These are phyloP conservation scores for Pleurotus eryngii DNA, from an alignment of 768 basidiomycete species.

Conservation along the genomic window DNA sequence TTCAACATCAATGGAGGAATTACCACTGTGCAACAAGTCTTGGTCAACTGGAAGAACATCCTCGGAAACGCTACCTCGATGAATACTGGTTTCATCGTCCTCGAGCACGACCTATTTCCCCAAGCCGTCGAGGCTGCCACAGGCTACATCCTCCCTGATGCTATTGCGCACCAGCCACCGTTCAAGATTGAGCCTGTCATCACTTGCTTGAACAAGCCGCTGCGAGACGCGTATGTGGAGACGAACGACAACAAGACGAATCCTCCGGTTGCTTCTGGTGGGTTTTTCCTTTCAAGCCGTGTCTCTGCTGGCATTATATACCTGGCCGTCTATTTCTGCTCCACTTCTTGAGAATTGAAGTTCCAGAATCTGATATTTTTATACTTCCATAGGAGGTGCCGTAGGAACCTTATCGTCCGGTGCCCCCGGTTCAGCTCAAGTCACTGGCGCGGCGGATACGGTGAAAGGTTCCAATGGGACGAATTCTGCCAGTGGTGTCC, in stretches of 20 bases:
- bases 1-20: slow-evolving; percentile 76
- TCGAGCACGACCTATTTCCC: slow-evolving; percentile 84
- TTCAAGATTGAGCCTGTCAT: slow-evolving; percentile 73
- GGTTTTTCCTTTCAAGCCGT: slow-evolving; percentile 1
- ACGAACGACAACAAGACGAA: slow-evolving; percentile 69
- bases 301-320: not conserved
- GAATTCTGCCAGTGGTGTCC: not conserved
- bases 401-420: slow-evolving; percentile 25
- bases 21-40: slow-evolving; percentile 51
- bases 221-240: slow-evolving; percentile 74
- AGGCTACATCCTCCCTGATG: slow-evolving; percentile 81
- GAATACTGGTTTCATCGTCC: slow-evolving; percentile 76
- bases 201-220: slow-evolving; percentile 54
- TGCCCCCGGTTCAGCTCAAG: slow-evolving; percentile 28
- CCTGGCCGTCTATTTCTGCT: not conserved
- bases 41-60: slow-evolving; percentile 71
- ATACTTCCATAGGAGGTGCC: slow-evolving; percentile 31
- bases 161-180: slow-evolving; percentile 58
- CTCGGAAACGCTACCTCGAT: slow-evolving; percentile 55
- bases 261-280: slow-evolving; percentile 35
- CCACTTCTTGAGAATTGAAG: slow-evolving; percentile 21
- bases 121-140: slow-evolving; percentile 81
- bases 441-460: slow-evolving; percentile 15
- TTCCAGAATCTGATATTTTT: slow-evolving; percentile 36
- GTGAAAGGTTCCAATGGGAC: not conserved